phyloP scores from a whole-genome alignment of 495 filamentous ascomycete genomes.

The Tuber aestivum region DNA sequence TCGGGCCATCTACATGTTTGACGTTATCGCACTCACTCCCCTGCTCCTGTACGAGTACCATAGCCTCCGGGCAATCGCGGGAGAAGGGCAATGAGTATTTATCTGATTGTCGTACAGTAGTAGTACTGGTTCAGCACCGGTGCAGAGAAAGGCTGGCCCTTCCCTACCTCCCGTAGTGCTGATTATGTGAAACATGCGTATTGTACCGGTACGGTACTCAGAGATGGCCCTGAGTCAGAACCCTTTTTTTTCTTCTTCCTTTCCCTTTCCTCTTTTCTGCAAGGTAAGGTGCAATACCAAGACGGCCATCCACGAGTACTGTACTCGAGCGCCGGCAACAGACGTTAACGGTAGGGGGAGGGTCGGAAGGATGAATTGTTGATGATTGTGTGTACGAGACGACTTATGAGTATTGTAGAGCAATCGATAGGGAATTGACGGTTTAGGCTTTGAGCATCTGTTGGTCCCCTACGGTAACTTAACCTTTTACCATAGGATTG shows the following conservation, averaged over 20 bases:
- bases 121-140: not conserved
- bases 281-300: not conserved
- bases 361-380: not conserved
- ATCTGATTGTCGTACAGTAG: not conserved
- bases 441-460: conserved; percentile 28
- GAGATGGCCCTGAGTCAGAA: not conserved
- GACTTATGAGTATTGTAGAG: not conserved
- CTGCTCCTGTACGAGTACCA: not conserved
- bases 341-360: not conserved
- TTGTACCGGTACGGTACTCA: not conserved
- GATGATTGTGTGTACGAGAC: not conserved
- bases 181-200: not conserved
- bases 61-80: not conserved
- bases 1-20: too few species aligned
- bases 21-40: not conserved
- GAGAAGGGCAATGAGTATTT: not conserved
- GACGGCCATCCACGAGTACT: too few species aligned
- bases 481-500: not conserved
- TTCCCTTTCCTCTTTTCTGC: not conserved
- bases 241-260: not conserved
- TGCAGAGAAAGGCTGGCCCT: not conserved
- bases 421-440: conserved; percentile 29
- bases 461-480: not conserved
- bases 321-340: not conserved
- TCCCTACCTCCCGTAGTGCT: too few species aligned